These are phyloP conservation scores for Penicillium fuscoglaucum DNA, from an alignment of 2,329 filamentous ascomycete species.

Conservation along the genomic window DNA sequence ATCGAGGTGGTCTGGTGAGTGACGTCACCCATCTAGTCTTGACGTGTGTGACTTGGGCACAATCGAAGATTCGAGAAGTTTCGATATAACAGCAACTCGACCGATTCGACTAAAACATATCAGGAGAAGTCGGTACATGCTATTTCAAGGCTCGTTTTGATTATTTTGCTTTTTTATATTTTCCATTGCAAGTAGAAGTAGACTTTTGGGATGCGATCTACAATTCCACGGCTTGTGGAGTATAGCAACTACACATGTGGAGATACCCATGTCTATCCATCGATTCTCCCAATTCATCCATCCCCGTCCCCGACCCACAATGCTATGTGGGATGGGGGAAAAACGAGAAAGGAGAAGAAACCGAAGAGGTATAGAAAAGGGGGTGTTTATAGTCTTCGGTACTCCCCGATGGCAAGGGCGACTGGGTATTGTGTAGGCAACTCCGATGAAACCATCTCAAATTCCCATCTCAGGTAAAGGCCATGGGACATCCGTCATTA, in stretches of 20 bases:
- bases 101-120: not conserved
- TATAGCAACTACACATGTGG: not conserved
- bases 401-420: not conserved
- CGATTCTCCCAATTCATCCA: not conserved
- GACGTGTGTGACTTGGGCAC: constrained; percentile 31
- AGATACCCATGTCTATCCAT: not conserved
- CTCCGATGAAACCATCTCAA: constrained; percentile 3
- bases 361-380: not conserved
- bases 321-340: not conserved
- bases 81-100: constrained; percentile 19
- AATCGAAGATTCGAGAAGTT: constrained; percentile 43
- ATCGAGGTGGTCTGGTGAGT: constrained; percentile 21
- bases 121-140: not conserved
- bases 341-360: too few species aligned
- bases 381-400: too few species aligned
- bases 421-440: not conserved
- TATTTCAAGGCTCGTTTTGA: not conserved
- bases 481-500: constrained; percentile 35
- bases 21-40: constrained; percentile 23
- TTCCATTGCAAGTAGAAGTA: not conserved
- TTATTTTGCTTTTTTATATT: not conserved
- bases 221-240: not conserved
- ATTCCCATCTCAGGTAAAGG: constrained; percentile 32
- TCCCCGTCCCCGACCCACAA: not conserved
- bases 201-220: not conserved